Percentiles rank a stretch among this genome's conserved stretches.
Conservation (phyloP, 1,284 basidiomycete genomes). For the Malassezia yamatoensis region DNA sequence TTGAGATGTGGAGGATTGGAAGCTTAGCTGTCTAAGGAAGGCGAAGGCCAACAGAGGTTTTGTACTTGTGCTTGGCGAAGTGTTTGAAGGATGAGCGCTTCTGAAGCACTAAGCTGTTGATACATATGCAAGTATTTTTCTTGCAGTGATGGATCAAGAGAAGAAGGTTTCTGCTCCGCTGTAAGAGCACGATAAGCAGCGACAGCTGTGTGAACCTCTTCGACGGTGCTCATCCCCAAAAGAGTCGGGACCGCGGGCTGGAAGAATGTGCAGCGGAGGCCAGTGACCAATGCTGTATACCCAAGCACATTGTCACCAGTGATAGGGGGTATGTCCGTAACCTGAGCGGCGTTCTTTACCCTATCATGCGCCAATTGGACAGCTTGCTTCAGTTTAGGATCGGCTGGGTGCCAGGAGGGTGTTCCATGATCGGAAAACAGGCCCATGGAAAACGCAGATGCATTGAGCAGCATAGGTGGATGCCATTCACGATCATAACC, state of each 20-base stretch:
- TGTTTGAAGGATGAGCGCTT: neutral
- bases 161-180: neutral
- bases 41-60: conserved; percentile 7
- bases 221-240: conserved; percentile 38
- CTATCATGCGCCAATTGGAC: conserved; percentile 12
- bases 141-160: conserved; percentile 3
- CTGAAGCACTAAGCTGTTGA: conserved; percentile 3
- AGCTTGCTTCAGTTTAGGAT: conserved; percentile 53
- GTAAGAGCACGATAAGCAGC: conserved; percentile 30
- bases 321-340: neutral
- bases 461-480: conserved; percentile 60
- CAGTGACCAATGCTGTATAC: conserved; percentile 31
- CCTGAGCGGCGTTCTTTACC: neutral
- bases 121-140: neutral
- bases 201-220: conserved; percentile 40
- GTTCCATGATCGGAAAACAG: conserved; percentile 60
- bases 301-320: conserved; percentile 23
- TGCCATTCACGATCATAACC: conserved; percentile 17
- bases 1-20: neutral
- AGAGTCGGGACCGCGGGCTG: conserved; percentile 24
- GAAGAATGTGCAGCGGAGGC: conserved; percentile 23
- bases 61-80: conserved; percentile 1
- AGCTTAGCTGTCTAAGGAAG: neutral
- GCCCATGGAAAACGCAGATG: conserved; percentile 86
- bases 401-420: conserved; percentile 78